Evolutionary conservation across 441 rosid genomes (phyloP), one percentile per base, ranked within the genome.

Genomic region (Biscutella auriculata): DNA sequence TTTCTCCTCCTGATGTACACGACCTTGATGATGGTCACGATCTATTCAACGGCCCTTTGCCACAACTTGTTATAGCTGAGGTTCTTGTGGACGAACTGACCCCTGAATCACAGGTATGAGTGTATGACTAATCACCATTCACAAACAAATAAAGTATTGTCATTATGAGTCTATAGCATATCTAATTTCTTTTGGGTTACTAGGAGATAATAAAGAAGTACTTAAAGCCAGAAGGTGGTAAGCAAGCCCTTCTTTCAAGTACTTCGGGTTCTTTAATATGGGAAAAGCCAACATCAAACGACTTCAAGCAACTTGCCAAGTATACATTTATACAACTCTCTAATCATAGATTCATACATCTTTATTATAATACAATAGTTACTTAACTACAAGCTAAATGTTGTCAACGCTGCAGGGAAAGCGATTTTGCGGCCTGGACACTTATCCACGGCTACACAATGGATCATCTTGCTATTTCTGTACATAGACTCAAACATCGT

Each of bases 341-440:
- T 13, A 36, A 7, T 37, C 11, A 40, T 16, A 15, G 15, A 13
- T 36, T n/a, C n/a, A n/a, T n/a, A n/a, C n/a, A n/a, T 2, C 5
- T 35, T 5, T 15, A 8, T 8, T n/a, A n/a, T 4, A 4, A 39
- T 15, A 15, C 44, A 39, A 7, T 39, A 14, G 23, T 16, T 40
- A 6, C 2, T 8, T 40, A 2, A 40, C 4, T 39, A 4, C 4
- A 4, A 40, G 11, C n/a, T 40, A 40, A 40, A 0, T 40, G 44
- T 16, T 40, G 6, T 66, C 11, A 50, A 30, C 13, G 39, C 2
- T 47, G 4, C 41, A 89, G 94, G 75, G 95, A 87, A 77, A 90
- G 82, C 56, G 97, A 90, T 70, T 83, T 78, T 79, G 95, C 83
- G 61, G 98, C 98, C 26, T 91, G 98, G 96, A 76, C 84, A 9